These are phyloP conservation scores for Trichoderma oligosporum DNA, from an alignment of 2,329 filamentous ascomycete genomes.

Conservation along the genomic window DNA sequence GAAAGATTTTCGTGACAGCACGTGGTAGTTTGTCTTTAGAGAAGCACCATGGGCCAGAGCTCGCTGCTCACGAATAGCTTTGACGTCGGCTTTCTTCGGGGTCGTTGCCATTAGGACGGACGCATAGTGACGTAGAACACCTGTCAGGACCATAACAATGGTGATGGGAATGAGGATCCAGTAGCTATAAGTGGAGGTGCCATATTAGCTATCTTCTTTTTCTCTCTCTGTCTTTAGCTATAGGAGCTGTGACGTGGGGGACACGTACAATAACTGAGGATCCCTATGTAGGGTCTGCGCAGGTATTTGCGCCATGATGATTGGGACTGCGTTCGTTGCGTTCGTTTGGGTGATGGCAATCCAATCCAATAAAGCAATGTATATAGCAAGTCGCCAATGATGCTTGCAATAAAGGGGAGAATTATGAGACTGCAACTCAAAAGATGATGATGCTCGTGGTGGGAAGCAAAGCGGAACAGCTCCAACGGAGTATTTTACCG, in stretches of 20 bases:
- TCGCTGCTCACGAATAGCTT: constrained; percentile 79
- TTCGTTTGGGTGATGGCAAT: background rate
- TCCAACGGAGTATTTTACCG: constrained; percentile 18
- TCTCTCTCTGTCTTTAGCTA: too few species aligned
- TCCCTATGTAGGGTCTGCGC: constrained; percentile 97
- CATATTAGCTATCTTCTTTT: constrained; percentile 27
- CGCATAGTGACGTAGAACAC: constrained; percentile 92
- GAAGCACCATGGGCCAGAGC: constrained; percentile 79
- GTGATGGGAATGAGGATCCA: constrained; percentile 99
- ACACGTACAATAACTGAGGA: constrained; percentile 88
- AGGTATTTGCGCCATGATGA: constrained; percentile 79
- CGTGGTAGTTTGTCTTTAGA: constrained; percentile 76
- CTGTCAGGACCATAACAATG: constrained; percentile 95
- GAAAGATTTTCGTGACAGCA: constrained; percentile 75
- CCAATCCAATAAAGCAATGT: background rate
- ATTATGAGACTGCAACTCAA: background rate
- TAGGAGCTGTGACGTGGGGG: background rate
- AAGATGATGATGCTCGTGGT: background rate
- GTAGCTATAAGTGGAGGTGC: constrained; percentile 60
- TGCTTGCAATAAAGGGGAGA: constrained; percentile 3
- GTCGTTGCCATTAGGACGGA: constrained; percentile 82
- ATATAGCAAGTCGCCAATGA: background rate
- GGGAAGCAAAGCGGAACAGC: constrained; percentile 9
- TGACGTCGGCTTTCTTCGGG: constrained; percentile 76
- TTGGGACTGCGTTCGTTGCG: too few species aligned